Evolutionary conservation across 208 protist genomes (phyloP).

Genomic region (Leishmania major): DNA sequence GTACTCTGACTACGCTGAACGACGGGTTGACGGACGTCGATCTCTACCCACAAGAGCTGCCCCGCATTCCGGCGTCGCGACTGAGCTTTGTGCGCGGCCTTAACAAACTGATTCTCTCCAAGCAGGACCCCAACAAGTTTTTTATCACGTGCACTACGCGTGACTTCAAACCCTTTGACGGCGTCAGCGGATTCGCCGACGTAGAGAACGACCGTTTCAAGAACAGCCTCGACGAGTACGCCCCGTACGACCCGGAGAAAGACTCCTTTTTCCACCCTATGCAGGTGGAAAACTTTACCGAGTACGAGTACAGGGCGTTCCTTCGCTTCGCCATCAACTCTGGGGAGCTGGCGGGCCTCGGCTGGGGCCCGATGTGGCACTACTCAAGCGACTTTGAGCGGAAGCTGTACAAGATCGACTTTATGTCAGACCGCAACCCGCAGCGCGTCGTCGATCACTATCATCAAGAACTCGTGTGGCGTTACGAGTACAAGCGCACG

Average conservation of each 20-base stretch:
- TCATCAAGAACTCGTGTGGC: constrained; percentile 92
- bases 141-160: constrained; percentile 91
- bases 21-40: constrained; percentile 85
- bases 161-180: constrained; percentile 91
- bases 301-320: constrained; percentile 91
- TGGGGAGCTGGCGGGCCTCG: constrained; percentile 89
- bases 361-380: constrained; percentile 93
- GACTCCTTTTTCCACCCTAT: constrained; percentile 91
- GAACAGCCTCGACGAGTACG: constrained; percentile 90
- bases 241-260: constrained; percentile 86
- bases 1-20: constrained; percentile 77
- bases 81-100: constrained; percentile 89
- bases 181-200: constrained; percentile 82
- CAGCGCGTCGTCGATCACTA: constrained; percentile 92
- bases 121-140: constrained; percentile 87
- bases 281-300: constrained; percentile 84
- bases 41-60: constrained; percentile 88
- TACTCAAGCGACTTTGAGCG: constrained; percentile 91
- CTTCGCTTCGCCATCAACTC: constrained; percentile 91
- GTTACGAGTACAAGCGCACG: constrained; percentile 86
- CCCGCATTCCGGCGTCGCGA: constrained; percentile 86
- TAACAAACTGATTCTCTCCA: constrained; percentile 87
- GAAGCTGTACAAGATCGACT: constrained; percentile 93
- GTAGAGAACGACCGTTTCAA: constrained; percentile 79
- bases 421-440: constrained; percentile 89